These are phyloP conservation scores for Neurospora sp. DNA, from an alignment of 495 filamentous ascomycete genomes.

Conservation along the genomic window DNA sequence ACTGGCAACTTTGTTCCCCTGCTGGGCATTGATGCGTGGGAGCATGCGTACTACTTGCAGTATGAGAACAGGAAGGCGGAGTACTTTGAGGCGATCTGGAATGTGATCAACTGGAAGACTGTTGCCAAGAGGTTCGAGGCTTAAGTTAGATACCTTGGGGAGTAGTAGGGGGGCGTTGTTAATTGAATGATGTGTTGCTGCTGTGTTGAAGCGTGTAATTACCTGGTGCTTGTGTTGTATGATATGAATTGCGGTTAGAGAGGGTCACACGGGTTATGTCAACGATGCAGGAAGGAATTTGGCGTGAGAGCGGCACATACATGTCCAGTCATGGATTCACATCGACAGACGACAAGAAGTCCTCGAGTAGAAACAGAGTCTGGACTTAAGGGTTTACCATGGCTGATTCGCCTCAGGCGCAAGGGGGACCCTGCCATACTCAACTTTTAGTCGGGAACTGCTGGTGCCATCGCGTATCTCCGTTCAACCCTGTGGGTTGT, in stretches of 20 bases:
- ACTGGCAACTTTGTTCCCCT: constrained; percentile 66
- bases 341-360: not conserved
- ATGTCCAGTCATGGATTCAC: not conserved
- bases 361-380: not conserved
- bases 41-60: constrained; percentile 63
- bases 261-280: not conserved
- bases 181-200: not conserved
- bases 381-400: not conserved
- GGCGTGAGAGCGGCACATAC: not conserved
- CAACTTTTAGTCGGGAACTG: not conserved
- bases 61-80: constrained; percentile 99
- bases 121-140: constrained; percentile 69
- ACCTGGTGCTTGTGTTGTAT: not conserved
- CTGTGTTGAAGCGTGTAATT: not conserved
- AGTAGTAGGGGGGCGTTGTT: not conserved
- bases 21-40: constrained; percentile 86
- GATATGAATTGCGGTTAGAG: not conserved
- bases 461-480: not conserved
- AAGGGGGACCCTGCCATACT: not conserved
- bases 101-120: constrained; percentile 91
- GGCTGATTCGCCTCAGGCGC: not conserved
- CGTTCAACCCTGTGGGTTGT: not conserved
- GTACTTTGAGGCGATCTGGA: constrained; percentile 95
- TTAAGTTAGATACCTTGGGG: constrained; percentile 5
- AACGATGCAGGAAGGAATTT: not conserved